Base-by-base conservation (phyloP, 2,329 filamentous ascomycete genomes). In the Colletotrichum spaethianum region DNA sequence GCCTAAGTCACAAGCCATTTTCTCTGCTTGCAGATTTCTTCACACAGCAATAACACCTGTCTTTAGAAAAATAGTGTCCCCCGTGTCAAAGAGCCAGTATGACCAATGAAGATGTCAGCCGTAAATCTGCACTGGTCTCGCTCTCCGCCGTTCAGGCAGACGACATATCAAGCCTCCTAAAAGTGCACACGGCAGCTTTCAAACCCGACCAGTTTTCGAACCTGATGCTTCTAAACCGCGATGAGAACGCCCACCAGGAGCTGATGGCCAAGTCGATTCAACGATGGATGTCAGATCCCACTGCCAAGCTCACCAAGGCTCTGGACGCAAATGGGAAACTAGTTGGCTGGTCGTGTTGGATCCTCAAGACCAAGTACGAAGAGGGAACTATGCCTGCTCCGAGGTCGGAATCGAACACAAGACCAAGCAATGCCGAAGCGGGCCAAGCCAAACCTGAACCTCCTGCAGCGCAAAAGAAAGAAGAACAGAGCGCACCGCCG, bases 181-280 rank as follows among this genome's bases (percentile, higher is more conserved):
- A 36, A 9, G 31, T 68, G 1, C 64, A 71, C 28, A 44, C 42
- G 40, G 57, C 42, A 9, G 69, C 69, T 12, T 63, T 68, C 50
- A 59, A 20, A 23, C 16, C 52, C 9, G 69, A 72, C 18, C 69
- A 40, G 26, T 72, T 68, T 31, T 68, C 69, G 20, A 68, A 63
- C 12, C 9, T 72, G n/a, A 72, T 72, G 64, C 57, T 63, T 14
- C 52, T 72, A 36, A 48, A 55, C 23, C 64, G 69, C 44, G 57
- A 28, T 11, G 42, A 31, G n/a, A 4, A 57, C 42, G 57, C 69
- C 2, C 69, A 68, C 20, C 20, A 59, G 9, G 20, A 53, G 3
- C 50, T 63, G 4, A 71, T 71, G 69, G 50, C 5, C 23, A 46
- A 57, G 12, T 26, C 69, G 18, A 63, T 72, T 4, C 31, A 44